Conservation (phyloP, 2,329 filamentous ascomycete genomes). For the Colletotrichum kahawae region DNA sequence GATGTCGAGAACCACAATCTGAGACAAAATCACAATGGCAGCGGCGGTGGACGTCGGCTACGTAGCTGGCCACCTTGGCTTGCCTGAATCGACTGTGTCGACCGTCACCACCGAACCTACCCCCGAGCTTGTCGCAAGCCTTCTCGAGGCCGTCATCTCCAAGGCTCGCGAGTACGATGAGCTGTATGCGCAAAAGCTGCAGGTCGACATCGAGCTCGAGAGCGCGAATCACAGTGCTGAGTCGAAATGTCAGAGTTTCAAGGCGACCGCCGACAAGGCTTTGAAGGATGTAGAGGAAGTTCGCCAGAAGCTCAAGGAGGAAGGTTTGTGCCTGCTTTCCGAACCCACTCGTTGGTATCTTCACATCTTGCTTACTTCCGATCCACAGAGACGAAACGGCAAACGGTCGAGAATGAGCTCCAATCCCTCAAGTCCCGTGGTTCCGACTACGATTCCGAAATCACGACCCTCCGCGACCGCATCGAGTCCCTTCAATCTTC, state of each 20-base stretch:
- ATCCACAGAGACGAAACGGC: slow-evolving; percentile 72
- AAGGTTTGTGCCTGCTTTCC: slow-evolving; percentile 62
- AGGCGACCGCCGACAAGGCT: slow-evolving; percentile 80
- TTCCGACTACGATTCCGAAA: slow-evolving; percentile 75
- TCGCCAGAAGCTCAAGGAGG: slow-evolving; percentile 78
- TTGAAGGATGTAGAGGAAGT: slow-evolving; percentile 84
- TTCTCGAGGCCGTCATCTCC: slow-evolving; percentile 75
- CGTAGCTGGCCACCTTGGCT: slow-evolving; percentile 72
- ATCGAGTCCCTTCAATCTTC: slow-evolving; percentile 88
- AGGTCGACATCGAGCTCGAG: slow-evolving; percentile 90
- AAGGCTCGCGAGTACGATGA: slow-evolving; percentile 86
- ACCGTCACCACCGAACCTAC: slow-evolving; percentile 73
- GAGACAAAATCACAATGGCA: slow-evolving; percentile 39
- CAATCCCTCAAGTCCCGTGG: slow-evolving; percentile 77
- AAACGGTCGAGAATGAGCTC: slow-evolving; percentile 81
- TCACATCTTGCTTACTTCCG: neutral
- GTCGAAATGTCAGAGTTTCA: slow-evolving; percentile 80
- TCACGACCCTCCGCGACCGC: slow-evolving; percentile 79
- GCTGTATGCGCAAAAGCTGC: slow-evolving; percentile 85
- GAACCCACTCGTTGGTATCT: neutral
- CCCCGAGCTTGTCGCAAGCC: slow-evolving; percentile 74
- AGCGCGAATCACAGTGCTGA: slow-evolving; percentile 86
- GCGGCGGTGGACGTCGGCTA: slow-evolving; percentile 71
- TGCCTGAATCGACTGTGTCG: slow-evolving; percentile 68
- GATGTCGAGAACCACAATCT: slow-evolving; percentile 7